Percentiles rank a stretch among this genome's conserved stretches.
phyloP scores from a whole-genome alignment of 768 basidiomycete genomes.

The Cystofilobasidium bisporidii region DNA sequence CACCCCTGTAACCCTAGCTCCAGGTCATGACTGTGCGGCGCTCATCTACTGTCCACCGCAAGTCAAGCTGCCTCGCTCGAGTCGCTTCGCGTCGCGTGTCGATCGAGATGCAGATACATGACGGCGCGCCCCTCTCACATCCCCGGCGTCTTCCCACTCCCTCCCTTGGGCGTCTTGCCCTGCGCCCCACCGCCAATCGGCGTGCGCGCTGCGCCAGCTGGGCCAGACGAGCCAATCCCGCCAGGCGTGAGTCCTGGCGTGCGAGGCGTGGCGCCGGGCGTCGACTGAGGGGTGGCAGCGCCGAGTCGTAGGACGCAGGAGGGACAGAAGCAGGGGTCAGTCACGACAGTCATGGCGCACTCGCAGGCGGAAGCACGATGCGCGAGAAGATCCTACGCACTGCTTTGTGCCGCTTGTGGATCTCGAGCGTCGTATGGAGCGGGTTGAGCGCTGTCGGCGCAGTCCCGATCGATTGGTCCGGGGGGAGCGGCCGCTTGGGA shows the following conservation, averaged over 20 bases:
- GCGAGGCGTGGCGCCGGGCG: background rate
- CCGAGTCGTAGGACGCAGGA: too few species aligned
- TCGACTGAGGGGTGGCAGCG: background rate
- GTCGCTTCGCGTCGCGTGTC: too few species aligned
- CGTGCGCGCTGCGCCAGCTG: background rate
- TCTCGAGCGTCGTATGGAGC: background rate
- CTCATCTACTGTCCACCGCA: too few species aligned
- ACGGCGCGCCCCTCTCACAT: too few species aligned
- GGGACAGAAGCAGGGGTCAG: too few species aligned
- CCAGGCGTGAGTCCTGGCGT: background rate
- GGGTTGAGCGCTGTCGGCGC: background rate
- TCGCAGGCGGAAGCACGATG: too few species aligned
- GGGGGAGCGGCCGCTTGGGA: background rate
- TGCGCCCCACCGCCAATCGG: background rate
- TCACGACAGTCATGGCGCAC: too few species aligned
- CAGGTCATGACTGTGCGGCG: too few species aligned
- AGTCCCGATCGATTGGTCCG: background rate
- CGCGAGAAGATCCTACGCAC: background rate
- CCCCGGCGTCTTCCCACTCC: background rate
- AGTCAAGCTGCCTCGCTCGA: too few species aligned
- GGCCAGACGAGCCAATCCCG: background rate
- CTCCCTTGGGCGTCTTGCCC: background rate
- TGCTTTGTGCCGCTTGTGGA: background rate
- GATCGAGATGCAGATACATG: too few species aligned
- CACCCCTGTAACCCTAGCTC: too few species aligned